Evolutionary conservation across 1,284 basidiomycete genomes (phyloP), one percentile per base, ranked within the genome.

Genomic region (Filobasidium uniguttulatum): DNA sequence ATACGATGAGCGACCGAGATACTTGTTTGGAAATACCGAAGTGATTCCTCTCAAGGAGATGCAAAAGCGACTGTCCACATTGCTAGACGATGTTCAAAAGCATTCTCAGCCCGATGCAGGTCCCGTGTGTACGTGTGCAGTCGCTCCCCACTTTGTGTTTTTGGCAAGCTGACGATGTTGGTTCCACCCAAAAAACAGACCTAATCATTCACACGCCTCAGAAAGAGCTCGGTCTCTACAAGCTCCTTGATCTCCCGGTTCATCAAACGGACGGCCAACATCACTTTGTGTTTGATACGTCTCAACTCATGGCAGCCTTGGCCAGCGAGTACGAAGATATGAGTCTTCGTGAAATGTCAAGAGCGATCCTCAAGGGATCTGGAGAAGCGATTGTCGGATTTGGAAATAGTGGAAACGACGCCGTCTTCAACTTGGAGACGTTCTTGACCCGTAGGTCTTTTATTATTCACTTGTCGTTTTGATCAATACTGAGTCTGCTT

Each of bases 1-100:
- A 33, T n/a, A n/a, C 31, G 9, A 33, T 9, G 31, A 33, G 59
- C 9, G 59, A 59, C 40, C 47, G 43, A 19, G 63, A 67, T 44
- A 56, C 56, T 2, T 38, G 30, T 25, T 52, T 35, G 45, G 20
- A 25, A 3, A 23, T 46, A 17, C 46, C 14, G 37, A 46, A 6
- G 38, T 41, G 20, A 23, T 41, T 7, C 20, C 40, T 6, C 22
- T 25, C 6, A 8, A 7, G 14, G 9, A 26, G 23, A 20, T 41
- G 5, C 8, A 41, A 22, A 22, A 9, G 8, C 8, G 22, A 19
- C 20, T 41, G 9, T 33, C 31, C 31, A 33, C 9, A 10, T n/a
- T 38, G 36, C 12, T 38, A 9, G 20, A 8, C 10, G 36, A 38
- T 20, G 19, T 38, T 38, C 10, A 38, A 10, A 38, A 38, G 19